Conservation (phyloP, 2,329 filamentous ascomycete genomes). For the Fusarium proliferatum region DNA sequence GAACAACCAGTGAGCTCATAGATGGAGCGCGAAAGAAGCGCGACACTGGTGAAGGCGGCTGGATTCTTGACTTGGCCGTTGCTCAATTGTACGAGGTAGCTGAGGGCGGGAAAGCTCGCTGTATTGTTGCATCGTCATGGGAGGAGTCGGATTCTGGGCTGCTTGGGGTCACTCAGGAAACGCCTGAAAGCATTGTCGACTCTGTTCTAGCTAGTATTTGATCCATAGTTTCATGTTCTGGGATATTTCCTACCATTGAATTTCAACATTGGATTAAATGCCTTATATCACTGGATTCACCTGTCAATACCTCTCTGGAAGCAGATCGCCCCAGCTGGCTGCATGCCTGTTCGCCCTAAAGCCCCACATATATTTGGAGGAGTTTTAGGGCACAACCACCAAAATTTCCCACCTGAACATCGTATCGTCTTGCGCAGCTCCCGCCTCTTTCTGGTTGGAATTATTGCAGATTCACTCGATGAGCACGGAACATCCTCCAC, state of each 20-base stretch:
- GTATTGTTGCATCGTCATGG: constrained; percentile 15
- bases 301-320: not conserved
- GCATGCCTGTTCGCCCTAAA: not conserved
- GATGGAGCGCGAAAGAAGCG: constrained; percentile 17
- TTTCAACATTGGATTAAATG: not conserved
- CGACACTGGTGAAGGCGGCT: constrained; percentile 4
- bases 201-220: not conserved
- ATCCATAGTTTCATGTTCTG: not conserved
- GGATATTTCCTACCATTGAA: not conserved
- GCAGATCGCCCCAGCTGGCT: not conserved
- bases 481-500: not conserved
- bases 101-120: constrained; percentile 1
- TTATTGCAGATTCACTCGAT: not conserved
- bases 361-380: not conserved
- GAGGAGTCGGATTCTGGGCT: constrained; percentile 24
- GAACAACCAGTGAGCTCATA: constrained; percentile 12
- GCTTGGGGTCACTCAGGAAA: constrained; percentile 1
- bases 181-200: not conserved
- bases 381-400: not conserved
- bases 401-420: not conserved
- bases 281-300: not conserved
- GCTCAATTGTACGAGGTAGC: constrained; percentile 16
- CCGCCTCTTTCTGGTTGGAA: not conserved
- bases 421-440: not conserved
- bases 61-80: constrained; percentile 27